Evolutionary conservation across 345 rosid genomes (phyloP), one percentile per base, ranked within the genome.

Genomic region (Gossypium australe): DNA sequence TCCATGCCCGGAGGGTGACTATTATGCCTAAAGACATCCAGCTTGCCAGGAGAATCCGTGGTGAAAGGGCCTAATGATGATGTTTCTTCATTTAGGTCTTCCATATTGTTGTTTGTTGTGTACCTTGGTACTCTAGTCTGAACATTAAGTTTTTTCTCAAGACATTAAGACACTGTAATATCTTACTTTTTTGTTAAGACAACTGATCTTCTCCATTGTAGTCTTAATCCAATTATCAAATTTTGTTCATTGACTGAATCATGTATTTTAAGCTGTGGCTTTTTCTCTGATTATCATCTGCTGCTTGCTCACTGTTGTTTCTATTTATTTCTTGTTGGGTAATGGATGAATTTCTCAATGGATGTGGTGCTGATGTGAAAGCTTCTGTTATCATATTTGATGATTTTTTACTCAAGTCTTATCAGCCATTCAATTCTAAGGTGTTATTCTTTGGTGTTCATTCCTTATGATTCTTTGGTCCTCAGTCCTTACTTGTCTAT

Each of bases 1-100:
- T 82, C 63, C 82, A 79, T 65, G 82, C 85, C 53, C 79, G 55
- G 78, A 76, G 86, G 74, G 86, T 83, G 3, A 83, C 86, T 11
- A 80, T 83, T 27, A 83, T 80, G 86, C 83, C 83, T 1, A 80
- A 83, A 80, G 86, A 83, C 56, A 83, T 83, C 68, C 84, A 83
- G 48, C 84, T 83, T 49, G 75, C 75, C 29, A 56, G 75, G 51
- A 71, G 75, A 71, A 71, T 71, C 57, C 75, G 75, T 6, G 82
- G 82, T 10, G 82, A 82, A 76, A 77, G 79, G 74, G 85, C 80
- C 48, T 82, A 79, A 53, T 34, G 45, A 56, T 55, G 56, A 70
- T 47, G 38, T 52, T 68, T 59, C 3, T 63, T 77, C 44, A 53
- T 16, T 61, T 56, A 38, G 47, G 74, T 70, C 64, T n/a, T 57